Evolutionary conservation across 257 asterid species (phyloP).

Genomic region (Hygrophila difformis): DNA sequence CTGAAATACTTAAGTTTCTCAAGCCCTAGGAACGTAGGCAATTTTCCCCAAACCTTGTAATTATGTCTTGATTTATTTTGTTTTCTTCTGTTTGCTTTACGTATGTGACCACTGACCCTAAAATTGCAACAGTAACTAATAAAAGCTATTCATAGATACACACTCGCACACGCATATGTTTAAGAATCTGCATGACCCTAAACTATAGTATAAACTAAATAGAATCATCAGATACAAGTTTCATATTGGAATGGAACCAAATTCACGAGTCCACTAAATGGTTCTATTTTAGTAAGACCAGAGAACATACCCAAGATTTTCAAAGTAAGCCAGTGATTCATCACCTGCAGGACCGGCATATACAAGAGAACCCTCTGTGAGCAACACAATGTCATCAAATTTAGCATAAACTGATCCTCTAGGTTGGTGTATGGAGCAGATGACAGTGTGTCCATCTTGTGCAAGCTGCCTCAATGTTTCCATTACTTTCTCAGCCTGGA

Average conservation of each 20-base stretch:
- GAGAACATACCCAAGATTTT: constrained; percentile 73
- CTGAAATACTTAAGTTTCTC: too few species aligned
- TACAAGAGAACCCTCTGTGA: constrained; percentile 82
- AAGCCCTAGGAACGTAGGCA: too few species aligned
- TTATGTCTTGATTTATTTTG: too few species aligned
- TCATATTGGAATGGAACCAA: background rate
- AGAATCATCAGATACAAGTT: too few species aligned
- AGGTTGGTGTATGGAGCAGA: constrained; percentile 98
- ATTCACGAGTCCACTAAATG: constrained; percentile 3
- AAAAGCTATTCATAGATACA: too few species aligned
- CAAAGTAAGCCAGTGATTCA: constrained; percentile 64
- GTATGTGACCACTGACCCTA: too few species aligned
- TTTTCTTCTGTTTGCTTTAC: too few species aligned
- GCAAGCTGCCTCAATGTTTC: constrained; percentile 86
- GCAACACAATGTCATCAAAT: constrained; percentile 87
- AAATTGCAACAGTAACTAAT: too few species aligned
- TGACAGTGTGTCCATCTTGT: constrained; percentile 90
- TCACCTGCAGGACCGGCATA: constrained; percentile 89
- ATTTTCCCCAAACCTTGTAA: too few species aligned
- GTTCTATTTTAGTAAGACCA: constrained; percentile 11
- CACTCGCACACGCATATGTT: too few species aligned
- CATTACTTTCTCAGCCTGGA: constrained; percentile 99
- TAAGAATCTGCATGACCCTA: too few species aligned
- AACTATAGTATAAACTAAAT: too few species aligned
- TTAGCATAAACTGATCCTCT: constrained; percentile 92